Evolutionary conservation across 208 protist genomes (phyloP), one percentile per base, ranked within the genome.

Genomic region (Lotmaria passim): DNA sequence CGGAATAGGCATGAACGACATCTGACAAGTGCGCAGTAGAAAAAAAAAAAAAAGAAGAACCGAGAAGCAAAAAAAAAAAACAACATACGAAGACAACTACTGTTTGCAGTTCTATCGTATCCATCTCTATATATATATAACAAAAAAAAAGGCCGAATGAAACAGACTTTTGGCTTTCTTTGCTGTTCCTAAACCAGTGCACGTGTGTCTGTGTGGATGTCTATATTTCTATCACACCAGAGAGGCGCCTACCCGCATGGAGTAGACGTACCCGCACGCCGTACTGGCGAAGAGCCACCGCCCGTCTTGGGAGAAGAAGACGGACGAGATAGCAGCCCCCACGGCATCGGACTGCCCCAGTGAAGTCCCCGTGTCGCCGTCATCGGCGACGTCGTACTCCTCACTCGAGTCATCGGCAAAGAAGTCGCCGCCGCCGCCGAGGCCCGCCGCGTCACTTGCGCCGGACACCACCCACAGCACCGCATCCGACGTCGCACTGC

Each of bases 221-320:
- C 7, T 31, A 24, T 17, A 33, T 24, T 11, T 5, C 34, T 43
- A 3, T 36, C 30, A 50, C 44, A 43, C 71, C 21, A 73, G 31
- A 3, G 59, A 44, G 3, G 44, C n/a, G 19, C 57, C 63, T 24
- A 93, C 41, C 26, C 75, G 74, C 53, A 93, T n/a, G 17, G 87
- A 47, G 44, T 87, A 80, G 33, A 91, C 78, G 34, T 83, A 66
- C 2, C 88, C 84, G 26, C 44, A 57, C 12, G 82, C 75, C 24
- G 62, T 84, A 39, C 81, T 85, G 24, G 75, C 85, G 19, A 89
- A 86, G 0, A 94, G 69, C 85, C 86, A 89, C 10, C 56, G 61
- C 0, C 89, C 89, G 57, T 87, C 82, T 7, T 48, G 34, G 2
- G 84, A 87, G 59, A 94, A 94, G 14, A 73, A 57, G 0, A 94